Base-by-base conservation (phyloP, 352 stramenopile genomes). In the Phytophthora citrophthora region DNA sequence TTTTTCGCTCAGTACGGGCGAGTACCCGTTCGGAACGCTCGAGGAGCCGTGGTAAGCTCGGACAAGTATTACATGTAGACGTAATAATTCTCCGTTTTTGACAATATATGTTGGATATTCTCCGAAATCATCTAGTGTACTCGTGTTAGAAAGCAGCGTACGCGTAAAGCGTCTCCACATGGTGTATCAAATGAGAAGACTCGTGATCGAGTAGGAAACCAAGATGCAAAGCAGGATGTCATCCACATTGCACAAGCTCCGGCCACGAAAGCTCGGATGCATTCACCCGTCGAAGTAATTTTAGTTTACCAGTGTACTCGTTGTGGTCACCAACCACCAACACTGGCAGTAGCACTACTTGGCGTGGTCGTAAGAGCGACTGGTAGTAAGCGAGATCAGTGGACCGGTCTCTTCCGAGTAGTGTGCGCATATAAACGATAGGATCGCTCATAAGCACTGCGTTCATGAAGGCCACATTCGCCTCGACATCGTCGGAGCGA, bases 371-470 rank as follows among this genome's bases (percentile, higher is more conserved):
- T 18, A 64, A 34, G 0, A 62, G 54, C 3, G 68, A 76, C 16
- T 73, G 58, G 11, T 73, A 76, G 47, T 68, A 68, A 3, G 58
- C 58, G 9, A 72, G 24, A 9, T 64, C 44, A 0, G 57, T 73
- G 26, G 58, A 57, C 2, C 27, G 59, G 44, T 68, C 47, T 26
- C 51, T 46, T 8, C 54, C 36, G 26, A 68, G 39, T 23, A 64
- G 12, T 12, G 48, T 65, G 5, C 59, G 46, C n/a, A 72, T 51
- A 45, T 68, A 79, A 16, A 76, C 68, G 6, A 83, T 41, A 3
- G 75, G 75, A 31, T 81, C 72, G 20, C 72, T 83, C 72, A 83
- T 71, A 7, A 75, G 15, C 6, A 78, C 69, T 11, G 76, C 48
- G 29, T 77, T 83, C 61, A 80, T 77, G 34, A 81, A 74, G 0